These are phyloP conservation scores for Prunus salicina DNA, from an alignment of 306 rosid species.

Conservation along the genomic window DNA sequence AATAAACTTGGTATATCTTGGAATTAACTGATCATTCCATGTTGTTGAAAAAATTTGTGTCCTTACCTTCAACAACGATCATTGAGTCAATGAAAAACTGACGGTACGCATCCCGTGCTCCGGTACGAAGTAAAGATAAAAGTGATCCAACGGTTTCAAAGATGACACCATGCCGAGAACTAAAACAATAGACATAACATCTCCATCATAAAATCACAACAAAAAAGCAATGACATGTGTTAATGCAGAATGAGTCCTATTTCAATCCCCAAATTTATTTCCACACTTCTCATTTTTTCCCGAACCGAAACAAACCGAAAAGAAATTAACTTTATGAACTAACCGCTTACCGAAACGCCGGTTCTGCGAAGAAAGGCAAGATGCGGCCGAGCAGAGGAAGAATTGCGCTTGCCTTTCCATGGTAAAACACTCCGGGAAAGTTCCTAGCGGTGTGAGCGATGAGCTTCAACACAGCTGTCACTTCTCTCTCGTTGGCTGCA, in stretches of 20 bases:
- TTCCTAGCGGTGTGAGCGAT: conserved; percentile 58
- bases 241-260: neutral
- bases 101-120: conserved; percentile 62
- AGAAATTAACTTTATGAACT: too few species aligned
- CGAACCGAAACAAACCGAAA: neutral
- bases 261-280: neutral
- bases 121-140: conserved; percentile 73
- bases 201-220: conserved; percentile 1
- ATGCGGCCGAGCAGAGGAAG: conserved; percentile 66
- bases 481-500: conserved; percentile 66
- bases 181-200: conserved; percentile 28
- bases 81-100: conserved; percentile 69
- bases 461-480: conserved; percentile 67
- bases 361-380: conserved; percentile 75
- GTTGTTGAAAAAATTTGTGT: neutral
- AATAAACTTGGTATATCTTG: neutral
- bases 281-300: neutral
- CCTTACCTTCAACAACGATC: conserved; percentile 65
- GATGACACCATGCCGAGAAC: conserved; percentile 67
- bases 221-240: neutral
- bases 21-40: neutral
- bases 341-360: conserved; percentile 49
- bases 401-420: conserved; percentile 54
- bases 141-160: conserved; percentile 72
- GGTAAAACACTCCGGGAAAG: conserved; percentile 78